Base-by-base conservation (phyloP, 2,329 filamentous ascomycete genomes). In the Neopestalotiopsis clavispora region DNA sequence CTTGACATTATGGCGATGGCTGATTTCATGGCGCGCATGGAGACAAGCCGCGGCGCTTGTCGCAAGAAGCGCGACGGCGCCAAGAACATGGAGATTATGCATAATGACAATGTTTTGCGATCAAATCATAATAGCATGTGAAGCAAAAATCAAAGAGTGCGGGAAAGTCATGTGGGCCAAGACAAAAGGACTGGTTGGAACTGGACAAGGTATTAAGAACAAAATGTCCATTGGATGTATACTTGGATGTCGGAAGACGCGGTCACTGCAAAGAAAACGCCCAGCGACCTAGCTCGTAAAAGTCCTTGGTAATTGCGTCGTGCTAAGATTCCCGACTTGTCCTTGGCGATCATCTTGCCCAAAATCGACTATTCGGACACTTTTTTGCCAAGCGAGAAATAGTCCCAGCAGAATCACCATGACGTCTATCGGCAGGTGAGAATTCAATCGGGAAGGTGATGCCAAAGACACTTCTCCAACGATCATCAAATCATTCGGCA, bases 1-100 rank as follows among this genome's bases (percentile, higher is more conserved):
- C 65, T 71, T 74, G n/a, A 38, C 40, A 14, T 75, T 34, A 20
- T 12, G 59, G 14, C 2, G 49, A 32, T 9, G 59, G n/a, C 4
- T 63, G 65, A 58, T 28, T n/a, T 66, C 40, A 34, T 45, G 64
- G 2, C 67, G 67, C 20, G 23, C 57, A 61, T 58, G 67, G n/a
- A 66, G 57, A 42, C 67, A 69, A 12, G 67, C 63, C 42, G 32
- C 60, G 56, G 32, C 61, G 28, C 38, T 30, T 49, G 65, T 45
- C 20, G 40, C 52, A 32, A 67, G 32, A 49, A 67, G 52, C 20
- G 65, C 65, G n/a, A 60, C 5, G 9, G 23, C 23, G 23, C 65
- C 65, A 42, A 67, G n/a, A 17, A 13, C 3, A 32, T 17, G 42
- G 20, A 57, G 40, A 7, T 9, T 66, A 57, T 66, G 63, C 63